Percentiles rank a stretch among this genome's conserved stretches.
Conservation (phyloP, 176 grass and related monocot species). For the Carex littledalei region DNA sequence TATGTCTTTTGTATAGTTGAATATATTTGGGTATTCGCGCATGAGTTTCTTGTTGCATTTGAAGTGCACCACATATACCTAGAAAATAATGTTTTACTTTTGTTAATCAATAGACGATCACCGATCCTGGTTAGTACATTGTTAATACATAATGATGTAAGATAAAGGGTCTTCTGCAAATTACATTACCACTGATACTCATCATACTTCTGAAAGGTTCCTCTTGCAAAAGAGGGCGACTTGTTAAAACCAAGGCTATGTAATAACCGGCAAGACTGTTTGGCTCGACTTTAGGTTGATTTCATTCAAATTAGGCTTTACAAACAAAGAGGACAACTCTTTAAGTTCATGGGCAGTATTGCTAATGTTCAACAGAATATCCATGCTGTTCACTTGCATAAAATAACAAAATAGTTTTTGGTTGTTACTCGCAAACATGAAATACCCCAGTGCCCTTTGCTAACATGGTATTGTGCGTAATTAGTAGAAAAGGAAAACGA, state of each 20-base stretch:
- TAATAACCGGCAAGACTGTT: not conserved
- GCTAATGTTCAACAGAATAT: not conserved
- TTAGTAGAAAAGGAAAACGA: not conserved
- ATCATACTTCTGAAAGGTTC: not conserved
- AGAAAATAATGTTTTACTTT: not conserved
- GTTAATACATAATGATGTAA: not conserved
- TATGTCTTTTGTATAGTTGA: conserved; percentile 95
- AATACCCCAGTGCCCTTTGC: not conserved
- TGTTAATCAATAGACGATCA: not conserved
- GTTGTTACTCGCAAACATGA: not conserved
- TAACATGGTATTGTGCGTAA: not conserved
- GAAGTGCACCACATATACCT: conserved; percentile 94
- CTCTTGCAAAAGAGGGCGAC: no score
- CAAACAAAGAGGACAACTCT: not conserved
- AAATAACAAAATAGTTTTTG: not conserved
- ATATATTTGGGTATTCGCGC: conserved; percentile 73
- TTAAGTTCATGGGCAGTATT: not conserved
- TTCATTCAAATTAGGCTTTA: not conserved
- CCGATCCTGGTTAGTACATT: not conserved
- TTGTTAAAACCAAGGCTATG: no score
- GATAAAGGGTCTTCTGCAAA: not conserved
- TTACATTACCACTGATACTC: not conserved
- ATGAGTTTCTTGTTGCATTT: conserved; percentile 93
- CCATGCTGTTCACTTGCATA: not conserved
- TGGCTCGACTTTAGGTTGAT: not conserved